Base-by-base conservation (phyloP, 148 eudicot genomes). In the Rhododendron ferrugineum region DNA sequence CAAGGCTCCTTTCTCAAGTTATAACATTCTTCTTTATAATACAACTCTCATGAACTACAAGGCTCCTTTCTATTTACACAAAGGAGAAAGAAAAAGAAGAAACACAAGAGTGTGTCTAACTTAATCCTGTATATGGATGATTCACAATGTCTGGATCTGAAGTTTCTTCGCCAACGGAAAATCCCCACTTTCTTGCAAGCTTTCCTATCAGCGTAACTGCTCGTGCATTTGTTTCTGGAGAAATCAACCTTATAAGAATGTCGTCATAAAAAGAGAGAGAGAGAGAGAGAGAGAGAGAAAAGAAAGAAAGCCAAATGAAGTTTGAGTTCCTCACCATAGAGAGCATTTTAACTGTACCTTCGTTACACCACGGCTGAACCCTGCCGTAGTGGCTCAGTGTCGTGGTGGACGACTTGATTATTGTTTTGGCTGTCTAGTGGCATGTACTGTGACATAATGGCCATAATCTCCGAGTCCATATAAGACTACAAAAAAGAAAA, bases 371-470 rank as follows among this genome's bases (percentile, higher is more conserved):
- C 96, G 16, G 91, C 84, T 80, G 97, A 89, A 62, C 88, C 88
- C 49, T 83, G 93, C 47, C 85, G 90, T 52, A 94, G 91, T 78
- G 98, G 94, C 82, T 96, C 96, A 0, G 77, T 82, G 58, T 95
- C 97, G 15, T 91, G 88, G 85, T 91, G 92, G 44, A 88, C 91
- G 10, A 89, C 93, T 84, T 91, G 92, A 87, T 92, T 89, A 62
- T 84, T 89, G 15, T 91, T 87, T 80, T 92, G 92, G 79, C 84
- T 89, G 90, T 96, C 98, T 52, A 96, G 95, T 32, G 99, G 99
- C 98, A 96, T 96, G 90, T 96, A 96, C 82, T 96, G 99, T 6
- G 99, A 92, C 99, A 96, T 95, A 79, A 96, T 96, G 8, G 98
- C 95, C 97, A 96, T 93, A 46, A 96, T 93, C 92, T 96, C 99